phyloP scores from a whole-genome alignment of 78 protist species.

The Dictyostelium purpureum region DNA sequence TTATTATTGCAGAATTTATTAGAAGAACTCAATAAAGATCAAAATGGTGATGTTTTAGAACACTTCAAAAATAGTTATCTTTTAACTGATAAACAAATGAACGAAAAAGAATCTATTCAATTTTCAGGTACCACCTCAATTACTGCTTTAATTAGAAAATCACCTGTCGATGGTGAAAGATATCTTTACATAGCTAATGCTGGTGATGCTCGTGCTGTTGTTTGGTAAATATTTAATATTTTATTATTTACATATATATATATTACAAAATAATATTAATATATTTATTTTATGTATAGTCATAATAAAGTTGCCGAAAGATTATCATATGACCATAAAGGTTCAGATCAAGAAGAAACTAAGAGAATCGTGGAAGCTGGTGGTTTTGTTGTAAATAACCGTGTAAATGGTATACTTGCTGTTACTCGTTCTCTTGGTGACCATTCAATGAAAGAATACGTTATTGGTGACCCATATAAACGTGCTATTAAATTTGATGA shows the following conservation, averaged over 20 bases:
- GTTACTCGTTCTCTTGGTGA: slow-evolving; percentile 86
- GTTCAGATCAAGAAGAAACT: slow-evolving; percentile 59
- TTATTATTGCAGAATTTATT: slow-evolving; percentile 39
- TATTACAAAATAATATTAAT: neutral
- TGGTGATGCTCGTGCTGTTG: slow-evolving; percentile 87
- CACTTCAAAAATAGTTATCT: slow-evolving; percentile 37
- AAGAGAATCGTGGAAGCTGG: slow-evolving; percentile 71
- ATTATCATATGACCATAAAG: slow-evolving; percentile 81
- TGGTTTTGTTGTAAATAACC: slow-evolving; percentile 76
- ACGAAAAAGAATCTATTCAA: slow-evolving; percentile 31
- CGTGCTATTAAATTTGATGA: slow-evolving; percentile 10
- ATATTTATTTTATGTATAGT: neutral
- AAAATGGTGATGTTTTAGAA: slow-evolving; percentile 60
- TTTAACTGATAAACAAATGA: slow-evolving; percentile 71
- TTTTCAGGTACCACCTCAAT: slow-evolving; percentile 80
- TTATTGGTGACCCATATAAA: slow-evolving; percentile 80
- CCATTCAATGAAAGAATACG: slow-evolving; percentile 81
- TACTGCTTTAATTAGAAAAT: slow-evolving; percentile 61
- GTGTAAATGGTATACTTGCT: slow-evolving; percentile 86
- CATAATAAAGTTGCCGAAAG: slow-evolving; percentile 70
- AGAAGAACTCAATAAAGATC: slow-evolving; percentile 54
- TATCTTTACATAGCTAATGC: slow-evolving; percentile 80
- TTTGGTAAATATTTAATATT: slow-evolving; percentile 13
- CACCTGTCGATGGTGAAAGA: slow-evolving; percentile 30
- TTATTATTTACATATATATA: neutral